Percentiles rank a stretch among this genome's conserved stretches.
Evolutionary conservation across 1,139 yeast species (phyloP).

Genomic region (Yamadazyma friedrichii): DNA sequence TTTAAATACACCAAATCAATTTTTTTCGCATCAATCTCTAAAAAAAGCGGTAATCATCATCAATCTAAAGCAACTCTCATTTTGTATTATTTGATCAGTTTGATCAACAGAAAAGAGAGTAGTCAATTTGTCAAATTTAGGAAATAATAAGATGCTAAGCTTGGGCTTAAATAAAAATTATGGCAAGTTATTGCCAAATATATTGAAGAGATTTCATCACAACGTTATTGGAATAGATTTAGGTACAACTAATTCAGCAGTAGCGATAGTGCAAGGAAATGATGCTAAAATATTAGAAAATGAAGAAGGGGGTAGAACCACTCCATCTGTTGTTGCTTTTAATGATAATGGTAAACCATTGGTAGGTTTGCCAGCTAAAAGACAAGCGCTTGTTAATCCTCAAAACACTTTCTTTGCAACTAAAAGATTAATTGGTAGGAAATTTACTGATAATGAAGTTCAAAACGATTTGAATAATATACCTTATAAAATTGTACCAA

Average conservation of each 20-base stretch:
- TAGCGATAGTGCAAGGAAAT: slow-evolving; percentile 58
- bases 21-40: slow-evolving; percentile 1
- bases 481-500: slow-evolving; percentile 55
- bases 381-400: slow-evolving; percentile 66
- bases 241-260: slow-evolving; percentile 83
- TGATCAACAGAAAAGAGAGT: too few relatives aligned
- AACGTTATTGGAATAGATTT: slow-evolving; percentile 71
- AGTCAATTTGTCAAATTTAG: not conserved
- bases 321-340: slow-evolving; percentile 72
- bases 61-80: not conserved
- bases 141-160: not conserved
- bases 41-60: too few relatives aligned
- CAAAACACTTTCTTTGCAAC: slow-evolving; percentile 73
- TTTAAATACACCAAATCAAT: not conserved
- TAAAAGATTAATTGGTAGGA: slow-evolving; percentile 70
- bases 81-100: too few relatives aligned
- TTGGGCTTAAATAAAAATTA: too few relatives aligned
- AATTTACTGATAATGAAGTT: slow-evolving; percentile 61
- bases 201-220: slow-evolving; percentile 7
- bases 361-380: slow-evolving; percentile 64
- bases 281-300: slow-evolving; percentile 62
- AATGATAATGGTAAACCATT: slow-evolving; percentile 27
- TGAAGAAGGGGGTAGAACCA: slow-evolving; percentile 66
- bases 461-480: slow-evolving; percentile 55
- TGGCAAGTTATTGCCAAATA: not conserved